Evolutionary conservation across 2,329 filamentous ascomycete genomes (phyloP).

Genomic region (Fusarium algeriense): DNA sequence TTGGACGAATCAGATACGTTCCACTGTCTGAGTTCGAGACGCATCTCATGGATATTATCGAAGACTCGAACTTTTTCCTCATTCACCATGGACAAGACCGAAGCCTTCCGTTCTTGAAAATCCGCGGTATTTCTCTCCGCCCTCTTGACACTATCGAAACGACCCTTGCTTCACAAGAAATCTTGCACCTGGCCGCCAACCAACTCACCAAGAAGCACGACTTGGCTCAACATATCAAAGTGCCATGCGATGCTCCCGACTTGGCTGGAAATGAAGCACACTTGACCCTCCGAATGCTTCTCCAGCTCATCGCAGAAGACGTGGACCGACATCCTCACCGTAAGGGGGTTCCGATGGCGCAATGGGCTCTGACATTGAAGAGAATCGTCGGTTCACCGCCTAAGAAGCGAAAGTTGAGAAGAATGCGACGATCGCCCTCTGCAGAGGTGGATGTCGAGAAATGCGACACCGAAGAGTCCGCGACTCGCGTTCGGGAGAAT

Average conservation of each 20-base stretch:
- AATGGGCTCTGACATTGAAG: neutral
- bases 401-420: neutral
- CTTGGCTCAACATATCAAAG: too few species aligned
- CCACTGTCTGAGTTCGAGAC: neutral
- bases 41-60: neutral
- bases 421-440: fast-evolving
- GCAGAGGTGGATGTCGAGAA: neutral
- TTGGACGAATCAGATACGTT: neutral
- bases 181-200: neutral
- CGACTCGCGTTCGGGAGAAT: too few species aligned
- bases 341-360: neutral
- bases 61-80: neutral
- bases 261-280: neutral
- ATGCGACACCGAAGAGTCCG: neutral
- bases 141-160: neutral
- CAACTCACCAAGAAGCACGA: neutral
- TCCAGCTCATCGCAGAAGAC: neutral
- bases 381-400: neutral
- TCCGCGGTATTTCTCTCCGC: neutral
- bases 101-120: neutral
- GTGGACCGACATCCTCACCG: neutral
- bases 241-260: neutral
- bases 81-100: neutral
- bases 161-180: neutral
- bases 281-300: neutral